Evolutionary conservation across 768 basidiomycete species (phyloP).

Genomic region (Boletus tylopilopsis): DNA sequence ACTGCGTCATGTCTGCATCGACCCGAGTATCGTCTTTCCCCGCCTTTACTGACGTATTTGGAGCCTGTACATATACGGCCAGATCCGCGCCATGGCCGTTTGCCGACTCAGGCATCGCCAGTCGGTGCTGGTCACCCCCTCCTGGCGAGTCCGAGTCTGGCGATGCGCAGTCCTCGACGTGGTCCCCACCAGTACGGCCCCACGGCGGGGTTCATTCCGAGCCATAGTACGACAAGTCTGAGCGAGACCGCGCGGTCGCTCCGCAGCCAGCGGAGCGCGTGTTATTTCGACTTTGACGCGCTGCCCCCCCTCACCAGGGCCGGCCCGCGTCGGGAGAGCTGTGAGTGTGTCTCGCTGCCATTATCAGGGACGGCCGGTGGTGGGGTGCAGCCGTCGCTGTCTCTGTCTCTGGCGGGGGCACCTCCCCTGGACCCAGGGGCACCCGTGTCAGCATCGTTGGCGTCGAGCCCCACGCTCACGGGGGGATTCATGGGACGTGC

Average conservation of each 20-base stretch:
- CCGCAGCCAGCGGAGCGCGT: slow-evolving; percentile 15
- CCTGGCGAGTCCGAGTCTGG: background rate
- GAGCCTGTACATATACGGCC: slow-evolving; percentile 17
- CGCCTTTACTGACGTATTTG: slow-evolving; percentile 16
- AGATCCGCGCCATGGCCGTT: background rate
- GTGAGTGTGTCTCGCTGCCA: background rate
- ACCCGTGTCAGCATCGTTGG: background rate
- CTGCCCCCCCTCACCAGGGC: slow-evolving; percentile 9
- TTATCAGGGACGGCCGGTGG: background rate
- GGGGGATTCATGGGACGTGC: slow-evolving; percentile 15
- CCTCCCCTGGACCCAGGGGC: background rate
- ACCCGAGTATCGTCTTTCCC: slow-evolving; percentile 25
- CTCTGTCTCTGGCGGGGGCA: background rate
- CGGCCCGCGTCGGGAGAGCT: background rate
- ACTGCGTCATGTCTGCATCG: slow-evolving; percentile 36
- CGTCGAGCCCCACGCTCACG: background rate
- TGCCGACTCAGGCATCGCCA: background rate
- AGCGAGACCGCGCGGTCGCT: slow-evolving; percentile 7
- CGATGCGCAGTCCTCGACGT: background rate
- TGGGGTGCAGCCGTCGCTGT: background rate
- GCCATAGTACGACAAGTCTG: slow-evolving; percentile 8
- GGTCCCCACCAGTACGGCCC: slow-evolving; percentile 20
- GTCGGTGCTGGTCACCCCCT: background rate
- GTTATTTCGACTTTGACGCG: slow-evolving; percentile 29
- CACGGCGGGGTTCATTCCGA: slow-evolving; percentile 28